Conservation (phyloP, 2,329 filamentous ascomycete genomes). For the Aspergillus ruber region DNA sequence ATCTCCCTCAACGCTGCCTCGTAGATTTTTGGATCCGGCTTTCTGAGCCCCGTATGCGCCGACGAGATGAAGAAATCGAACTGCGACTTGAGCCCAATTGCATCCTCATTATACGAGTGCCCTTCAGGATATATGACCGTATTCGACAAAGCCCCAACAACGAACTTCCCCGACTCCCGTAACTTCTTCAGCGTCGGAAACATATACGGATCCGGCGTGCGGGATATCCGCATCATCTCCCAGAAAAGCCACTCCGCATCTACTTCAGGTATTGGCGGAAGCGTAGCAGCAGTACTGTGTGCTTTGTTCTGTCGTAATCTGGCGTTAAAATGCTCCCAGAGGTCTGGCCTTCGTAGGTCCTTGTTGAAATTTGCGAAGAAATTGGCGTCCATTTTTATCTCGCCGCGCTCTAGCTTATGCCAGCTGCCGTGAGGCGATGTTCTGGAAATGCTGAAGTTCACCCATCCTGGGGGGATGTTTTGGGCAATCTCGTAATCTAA, state of each 20-base stretch:
- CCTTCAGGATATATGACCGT: slow-evolving; percentile 77
- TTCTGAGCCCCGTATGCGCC: slow-evolving; percentile 79
- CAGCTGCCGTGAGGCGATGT: slow-evolving; percentile 74
- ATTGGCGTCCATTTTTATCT: slow-evolving; percentile 63
- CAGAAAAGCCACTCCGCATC: slow-evolving; percentile 78
- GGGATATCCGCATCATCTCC: slow-evolving; percentile 76
- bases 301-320: slow-evolving; percentile 24
- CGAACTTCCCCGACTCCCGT: slow-evolving; percentile 56
- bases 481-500: slow-evolving; percentile 76
- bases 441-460: slow-evolving; percentile 82
- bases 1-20: slow-evolving; percentile 62
- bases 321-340: slow-evolving; percentile 61
- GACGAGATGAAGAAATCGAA: slow-evolving; percentile 88
- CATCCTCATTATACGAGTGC: slow-evolving; percentile 59
- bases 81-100: slow-evolving; percentile 54
- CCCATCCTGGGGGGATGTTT: slow-evolving; percentile 76
- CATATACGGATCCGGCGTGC: slow-evolving; percentile 76
- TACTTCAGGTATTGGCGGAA: slow-evolving; percentile 63
- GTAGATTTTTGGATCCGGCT: slow-evolving; percentile 81
- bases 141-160: slow-evolving; percentile 81
- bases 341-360: slow-evolving; percentile 60
- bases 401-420: slow-evolving; percentile 81
- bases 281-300: slow-evolving; percentile 12
- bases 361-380: slow-evolving; percentile 72
- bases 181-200: slow-evolving; percentile 71